phyloP scores from a whole-genome alignment of 345 rosid genomes.

The Hevea brasiliensis region DNA sequence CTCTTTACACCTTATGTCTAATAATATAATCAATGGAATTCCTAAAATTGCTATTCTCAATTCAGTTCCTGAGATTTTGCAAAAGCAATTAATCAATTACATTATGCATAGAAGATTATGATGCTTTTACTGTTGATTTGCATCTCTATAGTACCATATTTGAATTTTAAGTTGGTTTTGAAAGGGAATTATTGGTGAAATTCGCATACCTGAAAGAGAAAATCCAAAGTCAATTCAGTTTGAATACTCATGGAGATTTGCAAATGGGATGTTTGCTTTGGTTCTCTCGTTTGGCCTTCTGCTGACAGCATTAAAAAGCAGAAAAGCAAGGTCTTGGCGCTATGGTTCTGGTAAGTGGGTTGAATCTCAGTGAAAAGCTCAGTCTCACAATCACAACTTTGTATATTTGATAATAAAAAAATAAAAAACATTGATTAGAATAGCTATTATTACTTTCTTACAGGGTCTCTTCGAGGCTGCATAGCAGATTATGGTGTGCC shows the following conservation, averaged over 20 bases:
- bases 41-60: not conserved
- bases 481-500: slow-evolving; percentile 36
- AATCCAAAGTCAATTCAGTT: slow-evolving; percentile 23
- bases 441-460: not conserved
- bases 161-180: not conserved
- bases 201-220: slow-evolving; percentile 22
- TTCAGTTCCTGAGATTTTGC: slow-evolving; percentile 2
- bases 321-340: slow-evolving; percentile 36
- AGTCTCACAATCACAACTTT: not conserved
- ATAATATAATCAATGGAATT: not conserved
- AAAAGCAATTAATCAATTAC: not conserved
- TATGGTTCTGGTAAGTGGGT: slow-evolving; percentile 31
- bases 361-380: not conserved
- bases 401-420: not conserved
- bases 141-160: not conserved
- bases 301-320: slow-evolving; percentile 25
- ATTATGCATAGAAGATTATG: not conserved
- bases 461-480: slow-evolving; percentile 30
- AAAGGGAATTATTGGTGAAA: slow-evolving; percentile 29
- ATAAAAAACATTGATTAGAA: not conserved
- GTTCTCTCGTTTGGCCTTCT: slow-evolving; percentile 34
- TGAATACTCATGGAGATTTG: slow-evolving; percentile 28
- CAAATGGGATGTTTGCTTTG: slow-evolving; percentile 33
- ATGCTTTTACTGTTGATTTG: slow-evolving; percentile 10
- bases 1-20: not conserved